Percentiles rank a stretch among this genome's conserved stretches.
phyloP scores from a whole-genome alignment of 495 filamentous ascomycete species.

The Talaromyces stipitatus region DNA sequence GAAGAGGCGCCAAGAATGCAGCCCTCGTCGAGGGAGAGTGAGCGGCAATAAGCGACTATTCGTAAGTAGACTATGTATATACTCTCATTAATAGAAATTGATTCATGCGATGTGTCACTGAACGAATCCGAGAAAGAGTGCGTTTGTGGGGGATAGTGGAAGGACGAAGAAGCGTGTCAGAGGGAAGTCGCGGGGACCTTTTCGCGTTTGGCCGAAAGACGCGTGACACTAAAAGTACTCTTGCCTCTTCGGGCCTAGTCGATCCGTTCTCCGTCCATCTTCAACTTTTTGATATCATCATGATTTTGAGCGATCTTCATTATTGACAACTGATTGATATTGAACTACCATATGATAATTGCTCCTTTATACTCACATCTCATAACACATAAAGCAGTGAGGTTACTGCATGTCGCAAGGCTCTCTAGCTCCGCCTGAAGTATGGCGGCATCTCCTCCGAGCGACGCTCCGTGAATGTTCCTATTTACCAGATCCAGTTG shows the following conservation, averaged over 20 bases:
- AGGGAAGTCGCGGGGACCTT: conserved; percentile 31
- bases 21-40: background rate
- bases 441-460: conserved; percentile 61
- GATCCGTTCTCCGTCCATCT: conserved; percentile 3
- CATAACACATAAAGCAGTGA: background rate
- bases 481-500: conserved; percentile 71
- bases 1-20: conserved; percentile 1
- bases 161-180: conserved; percentile 7
- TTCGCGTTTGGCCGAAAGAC: conserved; percentile 19
- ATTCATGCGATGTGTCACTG: background rate
- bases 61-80: background rate
- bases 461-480: conserved; percentile 75
- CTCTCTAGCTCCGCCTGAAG: conserved; percentile 8
- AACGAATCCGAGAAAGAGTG: background rate
- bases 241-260: conserved; percentile 17
- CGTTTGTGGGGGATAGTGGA: conserved; percentile 6
- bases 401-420: conserved; percentile 1
- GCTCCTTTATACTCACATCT: background rate
- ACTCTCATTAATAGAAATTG: background rate
- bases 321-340: background rate
- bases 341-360: background rate
- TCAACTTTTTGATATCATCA: conserved; percentile 8
- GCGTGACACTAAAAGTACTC: conserved; percentile 18
- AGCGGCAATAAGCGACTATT: background rate
- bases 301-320: too few species aligned